Base-by-base conservation (phyloP, 202 grass and related monocot species). In the Bolboschoenoplectus hybrid region DNA sequence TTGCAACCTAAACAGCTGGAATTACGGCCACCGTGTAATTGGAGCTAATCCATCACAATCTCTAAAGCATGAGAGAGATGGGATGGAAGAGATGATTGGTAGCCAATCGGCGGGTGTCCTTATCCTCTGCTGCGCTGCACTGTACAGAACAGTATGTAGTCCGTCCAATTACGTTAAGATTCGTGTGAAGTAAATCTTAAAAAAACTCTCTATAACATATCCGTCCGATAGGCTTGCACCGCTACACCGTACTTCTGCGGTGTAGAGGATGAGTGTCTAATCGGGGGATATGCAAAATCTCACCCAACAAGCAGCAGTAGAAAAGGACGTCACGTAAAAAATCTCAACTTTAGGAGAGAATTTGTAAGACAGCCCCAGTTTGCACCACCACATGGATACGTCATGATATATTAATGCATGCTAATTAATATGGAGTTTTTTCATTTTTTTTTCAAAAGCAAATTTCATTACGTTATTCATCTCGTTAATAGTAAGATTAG, bases 41-140 rank as follows among this genome's bases (percentile, higher is more conserved):
- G 68, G 17, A 47, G 41, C 17, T n/a, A 26, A 47, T 72, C 44
- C 5, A 32, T 74, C 70, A 50, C 41, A 19, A 73, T 73, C 69
- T 53, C 47, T 47, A 34, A 35, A 19, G 45, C 72, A 53, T 75
- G 45, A 53, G 72, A 53, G 72, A 53, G 72, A 75, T 75, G 20
- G 19, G 46, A 74, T 51, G 7, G n/a, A 8, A 74, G 71, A 52
- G 44, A 34, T 74, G 71, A 74, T 34, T 52, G 10, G 47, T 46
- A 52, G 72, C 47, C 20, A 75, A n/a, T 13, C 26, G 26, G 26
- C 26, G 26, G 26, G 26, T 26, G 26, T 26, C 26, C 26, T 26
- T 26, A 26, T 26, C 26, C 26, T 26, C 26, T 26, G 26, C 26
- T 26, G 26, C 26, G 26, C 26, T 26, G 26, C 0, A 26, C 26